A percentile compares a stretch with the other conserved stretches of the same genome.
Evolutionary conservation across 164 flowering plant genomes (phyloP).

Genomic region (Vitis amurensis): DNA sequence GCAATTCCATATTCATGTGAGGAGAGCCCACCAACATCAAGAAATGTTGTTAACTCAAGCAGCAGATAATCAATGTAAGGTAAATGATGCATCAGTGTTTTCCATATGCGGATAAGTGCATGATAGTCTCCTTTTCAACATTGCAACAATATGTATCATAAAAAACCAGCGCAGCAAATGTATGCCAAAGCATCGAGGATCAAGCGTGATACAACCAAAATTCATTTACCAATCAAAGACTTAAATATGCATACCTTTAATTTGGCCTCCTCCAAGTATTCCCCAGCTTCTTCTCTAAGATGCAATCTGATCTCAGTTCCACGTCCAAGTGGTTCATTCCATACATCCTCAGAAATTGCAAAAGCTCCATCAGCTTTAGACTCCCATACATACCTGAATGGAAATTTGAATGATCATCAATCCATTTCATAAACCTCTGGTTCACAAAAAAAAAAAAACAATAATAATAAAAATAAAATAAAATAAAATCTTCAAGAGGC

Average conservation of each 20-base stretch:
- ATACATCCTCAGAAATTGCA: slow-evolving; percentile 84
- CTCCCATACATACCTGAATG: slow-evolving; percentile 90
- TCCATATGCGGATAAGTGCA: too few relatives aligned
- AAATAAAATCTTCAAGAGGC: slow-evolving; percentile 15
- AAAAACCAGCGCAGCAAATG: too few relatives aligned
- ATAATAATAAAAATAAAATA: background rate
- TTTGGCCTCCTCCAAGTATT: slow-evolving; percentile 86
- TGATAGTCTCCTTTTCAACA: too few relatives aligned
- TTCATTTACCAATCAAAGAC: background rate
- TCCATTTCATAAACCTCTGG: background rate
- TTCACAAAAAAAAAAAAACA: background rate
- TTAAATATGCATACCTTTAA: slow-evolving; percentile 58
- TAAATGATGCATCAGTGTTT: too few relatives aligned
- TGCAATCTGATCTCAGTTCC: slow-evolving; percentile 96
- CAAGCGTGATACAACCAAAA: background rate
- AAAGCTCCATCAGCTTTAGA: slow-evolving; percentile 99
- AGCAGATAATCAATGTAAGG: too few relatives aligned
- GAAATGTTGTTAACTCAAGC: too few relatives aligned
- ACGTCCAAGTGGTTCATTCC: slow-evolving; percentile 97
- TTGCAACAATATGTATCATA: too few relatives aligned
- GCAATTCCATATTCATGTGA: too few relatives aligned
- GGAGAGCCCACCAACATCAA: too few relatives aligned
- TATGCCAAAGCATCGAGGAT: background rate
- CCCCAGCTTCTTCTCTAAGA: slow-evolving; percentile 91
- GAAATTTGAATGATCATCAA: background rate